Conservation (phyloP, 1,284 basidiomycete species). For the Apiotrichum domesticum region DNA sequence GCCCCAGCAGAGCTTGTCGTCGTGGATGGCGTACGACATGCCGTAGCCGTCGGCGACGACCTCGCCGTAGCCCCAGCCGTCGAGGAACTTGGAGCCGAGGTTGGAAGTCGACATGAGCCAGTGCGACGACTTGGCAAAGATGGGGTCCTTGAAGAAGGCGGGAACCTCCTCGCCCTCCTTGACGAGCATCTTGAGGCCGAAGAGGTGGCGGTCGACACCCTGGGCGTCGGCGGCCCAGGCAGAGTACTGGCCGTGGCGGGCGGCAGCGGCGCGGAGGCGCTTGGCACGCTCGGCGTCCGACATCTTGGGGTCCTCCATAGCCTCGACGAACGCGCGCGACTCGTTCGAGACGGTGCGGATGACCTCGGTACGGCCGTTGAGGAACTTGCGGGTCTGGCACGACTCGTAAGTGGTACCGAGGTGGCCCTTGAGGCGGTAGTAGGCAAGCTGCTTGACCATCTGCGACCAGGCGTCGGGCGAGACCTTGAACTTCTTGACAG, state of each 20-base stretch:
- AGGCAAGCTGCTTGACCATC: slow-evolving; percentile 92
- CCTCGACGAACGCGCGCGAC: slow-evolving; percentile 76
- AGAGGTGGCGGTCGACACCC: slow-evolving; percentile 93
- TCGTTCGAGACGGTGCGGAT: slow-evolving; percentile 81
- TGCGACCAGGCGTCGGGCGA: slow-evolving; percentile 95
- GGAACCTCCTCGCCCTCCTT: slow-evolving; percentile 70
- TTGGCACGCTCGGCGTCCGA: slow-evolving; percentile 59
- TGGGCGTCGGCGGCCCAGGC: slow-evolving; percentile 87
- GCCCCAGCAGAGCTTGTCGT: slow-evolving; percentile 83
- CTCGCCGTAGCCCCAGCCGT: slow-evolving; percentile 97
- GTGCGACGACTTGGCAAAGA: slow-evolving; percentile 65
- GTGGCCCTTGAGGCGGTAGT: slow-evolving; percentile 74
- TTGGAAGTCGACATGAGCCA: slow-evolving; percentile 94
- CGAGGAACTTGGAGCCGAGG: slow-evolving; percentile 72
- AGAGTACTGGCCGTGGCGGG: slow-evolving; percentile 80
- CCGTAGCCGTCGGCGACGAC: slow-evolving; percentile 92
- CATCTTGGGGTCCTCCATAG: slow-evolving; percentile 64
- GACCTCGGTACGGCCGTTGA: slow-evolving; percentile 87
- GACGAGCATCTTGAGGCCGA: slow-evolving; percentile 82
- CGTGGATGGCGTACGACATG: slow-evolving; percentile 84
- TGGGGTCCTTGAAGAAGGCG: slow-evolving; percentile 69
- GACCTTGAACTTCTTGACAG: slow-evolving; percentile 80
- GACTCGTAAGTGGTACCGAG: slow-evolving; percentile 88
- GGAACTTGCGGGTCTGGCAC: slow-evolving; percentile 88
- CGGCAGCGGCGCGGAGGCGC: slow-evolving; percentile 71